Conservation (phyloP, 2,329 filamentous ascomycete genomes). For the Fusarium dimerum region DNA sequence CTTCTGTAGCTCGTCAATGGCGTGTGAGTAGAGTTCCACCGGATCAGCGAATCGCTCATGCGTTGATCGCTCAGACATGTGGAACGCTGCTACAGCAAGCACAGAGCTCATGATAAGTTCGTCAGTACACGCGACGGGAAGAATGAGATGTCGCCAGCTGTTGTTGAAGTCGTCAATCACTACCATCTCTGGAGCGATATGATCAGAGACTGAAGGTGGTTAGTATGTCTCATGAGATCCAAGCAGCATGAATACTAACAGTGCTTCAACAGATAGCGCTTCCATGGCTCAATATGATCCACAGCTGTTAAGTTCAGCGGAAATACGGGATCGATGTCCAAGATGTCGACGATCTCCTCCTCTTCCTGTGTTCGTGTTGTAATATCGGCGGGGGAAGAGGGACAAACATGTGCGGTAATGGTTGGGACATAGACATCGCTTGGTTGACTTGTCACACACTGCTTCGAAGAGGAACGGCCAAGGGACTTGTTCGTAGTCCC, state of each 20-base stretch:
- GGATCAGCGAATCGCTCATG: constrained; percentile 1
- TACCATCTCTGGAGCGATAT: constrained; percentile 27
- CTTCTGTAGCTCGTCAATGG: constrained; percentile 14
- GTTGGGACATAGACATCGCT: not conserved
- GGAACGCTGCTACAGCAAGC: constrained; percentile 27
- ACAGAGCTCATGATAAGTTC: constrained; percentile 29
- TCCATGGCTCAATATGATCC: constrained; percentile 2
- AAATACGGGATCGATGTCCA: not conserved
- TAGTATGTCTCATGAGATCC: not conserved
- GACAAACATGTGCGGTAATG: not conserved
- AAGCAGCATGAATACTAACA: constrained; percentile 7
- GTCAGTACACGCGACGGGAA: constrained; percentile 20
- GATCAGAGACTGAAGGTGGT: constrained; percentile 17
- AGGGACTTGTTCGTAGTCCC: not conserved
- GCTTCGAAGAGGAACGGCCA: not conserved
- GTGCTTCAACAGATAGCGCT: constrained; percentile 10
- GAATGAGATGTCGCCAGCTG: constrained; percentile 21
- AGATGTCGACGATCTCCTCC: not conserved
- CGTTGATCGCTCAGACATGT: constrained; percentile 9
- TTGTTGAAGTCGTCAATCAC: constrained; percentile 21
- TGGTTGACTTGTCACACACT: not conserved
- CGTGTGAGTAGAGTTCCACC: constrained; percentile 9
- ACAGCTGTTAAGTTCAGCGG: not conserved
- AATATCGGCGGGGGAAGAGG: not conserved
- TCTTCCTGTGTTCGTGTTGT: not conserved